A percentile compares a stretch with the other conserved stretches of the same genome.
These are phyloP conservation scores for Penicillium waksmanii DNA, from an alignment of 495 filamentous ascomycete species.

Conservation along the genomic window DNA sequence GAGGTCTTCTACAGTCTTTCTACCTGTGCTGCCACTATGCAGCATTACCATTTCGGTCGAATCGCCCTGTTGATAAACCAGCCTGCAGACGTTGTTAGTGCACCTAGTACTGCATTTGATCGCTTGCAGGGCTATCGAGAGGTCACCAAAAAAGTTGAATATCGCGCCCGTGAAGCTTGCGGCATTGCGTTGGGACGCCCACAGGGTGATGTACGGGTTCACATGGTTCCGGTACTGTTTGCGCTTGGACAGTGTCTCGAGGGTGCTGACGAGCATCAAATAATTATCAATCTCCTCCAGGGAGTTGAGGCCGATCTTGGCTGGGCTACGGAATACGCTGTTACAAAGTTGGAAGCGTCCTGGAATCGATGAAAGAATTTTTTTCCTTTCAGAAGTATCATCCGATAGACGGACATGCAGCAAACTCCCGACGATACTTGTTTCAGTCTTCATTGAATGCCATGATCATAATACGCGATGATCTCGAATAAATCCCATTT, in stretches of 20 bases:
- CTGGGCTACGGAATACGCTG: slow-evolving; percentile 39
- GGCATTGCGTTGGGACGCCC: slow-evolving; percentile 46
- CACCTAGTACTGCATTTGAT: slow-evolving; percentile 44
- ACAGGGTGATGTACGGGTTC: slow-evolving; percentile 37
- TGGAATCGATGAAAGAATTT: slow-evolving; percentile 29
- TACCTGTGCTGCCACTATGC: slow-evolving; percentile 42
- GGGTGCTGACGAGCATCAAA: slow-evolving; percentile 36
- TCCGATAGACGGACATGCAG: too few relatives aligned
- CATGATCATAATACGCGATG: too few relatives aligned
- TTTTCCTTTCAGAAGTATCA: too few relatives aligned
- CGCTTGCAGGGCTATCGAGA: slow-evolving; percentile 46
- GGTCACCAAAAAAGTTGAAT: slow-evolving; percentile 49
- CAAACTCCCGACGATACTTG: too few relatives aligned
- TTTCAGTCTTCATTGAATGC: too few relatives aligned
- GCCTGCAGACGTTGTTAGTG: slow-evolving; percentile 39
- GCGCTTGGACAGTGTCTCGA: slow-evolving; percentile 47
- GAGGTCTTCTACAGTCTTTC: slow-evolving; percentile 42
- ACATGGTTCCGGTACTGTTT: slow-evolving; percentile 44
- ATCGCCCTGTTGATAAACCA: slow-evolving; percentile 44
- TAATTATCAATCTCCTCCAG: slow-evolving; percentile 40
- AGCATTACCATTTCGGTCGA: slow-evolving; percentile 48
- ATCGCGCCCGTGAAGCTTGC: slow-evolving; percentile 41
- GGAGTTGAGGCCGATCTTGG: slow-evolving; percentile 46
- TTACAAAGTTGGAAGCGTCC: slow-evolving; percentile 36
- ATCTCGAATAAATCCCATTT: too few relatives aligned